Conservation (phyloP, 2,329 filamentous ascomycete species). For the Chrysoporthe austroafricana region DNA sequence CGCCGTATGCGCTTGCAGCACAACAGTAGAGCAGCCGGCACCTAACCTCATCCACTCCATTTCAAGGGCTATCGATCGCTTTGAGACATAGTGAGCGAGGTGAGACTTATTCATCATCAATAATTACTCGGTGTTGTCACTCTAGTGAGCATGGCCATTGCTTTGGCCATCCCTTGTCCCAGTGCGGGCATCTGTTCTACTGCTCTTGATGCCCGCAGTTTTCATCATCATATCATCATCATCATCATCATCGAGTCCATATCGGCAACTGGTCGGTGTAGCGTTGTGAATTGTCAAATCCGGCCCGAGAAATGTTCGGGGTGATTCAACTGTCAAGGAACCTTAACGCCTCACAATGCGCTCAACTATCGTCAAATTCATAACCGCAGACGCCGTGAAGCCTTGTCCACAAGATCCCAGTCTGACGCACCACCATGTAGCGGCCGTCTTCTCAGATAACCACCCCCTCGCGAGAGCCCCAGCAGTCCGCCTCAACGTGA, state of each 20-base stretch:
- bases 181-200: background rate
- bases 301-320: background rate
- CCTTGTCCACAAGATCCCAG: background rate
- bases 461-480: background rate
- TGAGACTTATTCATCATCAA: background rate
- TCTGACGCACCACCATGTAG: background rate
- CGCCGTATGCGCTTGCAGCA: constrained; percentile 4
- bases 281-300: background rate
- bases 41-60: background rate
- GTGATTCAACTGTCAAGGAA: background rate
- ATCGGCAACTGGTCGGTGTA: background rate
- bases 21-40: background rate
- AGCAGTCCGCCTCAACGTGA: background rate
- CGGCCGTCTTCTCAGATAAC: background rate
- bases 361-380: background rate
- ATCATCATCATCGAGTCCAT: background rate
- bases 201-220: background rate
- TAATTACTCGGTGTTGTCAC: background rate
- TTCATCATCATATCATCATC: background rate
- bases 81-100: background rate
- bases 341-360: background rate
- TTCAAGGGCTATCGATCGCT: background rate
- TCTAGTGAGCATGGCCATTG: background rate
- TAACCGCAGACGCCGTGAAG: background rate
- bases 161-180: background rate